A percentile compares a stretch with the other conserved stretches of the same genome.
These are phyloP conservation scores for Rubroboletus pulcherrimus DNA, from an alignment of 768 basidiomycete species.

Conservation along the genomic window DNA sequence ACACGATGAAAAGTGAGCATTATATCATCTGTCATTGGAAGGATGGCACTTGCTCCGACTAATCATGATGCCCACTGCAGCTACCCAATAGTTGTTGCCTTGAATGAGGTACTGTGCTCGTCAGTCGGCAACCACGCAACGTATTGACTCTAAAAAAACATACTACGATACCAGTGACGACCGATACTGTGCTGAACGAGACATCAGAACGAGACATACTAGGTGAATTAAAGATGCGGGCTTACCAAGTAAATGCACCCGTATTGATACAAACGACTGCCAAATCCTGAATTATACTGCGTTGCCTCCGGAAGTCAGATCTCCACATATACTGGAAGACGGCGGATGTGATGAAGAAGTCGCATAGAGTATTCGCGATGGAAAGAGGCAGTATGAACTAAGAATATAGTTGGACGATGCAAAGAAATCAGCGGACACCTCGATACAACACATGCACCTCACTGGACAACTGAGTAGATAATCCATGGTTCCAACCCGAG, in stretches of 20 bases:
- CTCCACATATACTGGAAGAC: conserved; percentile 20
- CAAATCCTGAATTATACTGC: conserved; percentile 4
- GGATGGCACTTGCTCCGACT: conserved; percentile 2
- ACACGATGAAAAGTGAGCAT: neutral
- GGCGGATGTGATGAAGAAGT: neutral
- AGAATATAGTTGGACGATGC: neutral
- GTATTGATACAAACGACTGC: conserved; percentile 14
- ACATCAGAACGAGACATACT: neutral
- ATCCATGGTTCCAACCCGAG: neutral
- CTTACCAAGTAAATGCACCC: conserved; percentile 12
- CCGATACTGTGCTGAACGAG: neutral
- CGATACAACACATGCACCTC: neutral
- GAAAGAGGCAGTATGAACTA: conserved; percentile 1
- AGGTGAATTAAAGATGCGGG: neutral
- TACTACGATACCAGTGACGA: conserved; percentile 3
- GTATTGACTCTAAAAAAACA: neutral
- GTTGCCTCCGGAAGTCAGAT: conserved; percentile 9
- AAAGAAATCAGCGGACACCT: neutral
- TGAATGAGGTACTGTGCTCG: conserved; percentile 2
- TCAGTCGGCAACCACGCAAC: neutral
- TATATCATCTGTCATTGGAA: neutral
- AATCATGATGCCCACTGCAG: neutral
- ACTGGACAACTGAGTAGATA: neutral
- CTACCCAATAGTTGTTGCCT: neutral
- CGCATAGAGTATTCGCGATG: neutral